Percentiles rank a stretch among this genome's conserved stretches.
phyloP scores from a whole-genome alignment of 176 grass and related monocot genomes.

The Alopecurus myosuroides region DNA sequence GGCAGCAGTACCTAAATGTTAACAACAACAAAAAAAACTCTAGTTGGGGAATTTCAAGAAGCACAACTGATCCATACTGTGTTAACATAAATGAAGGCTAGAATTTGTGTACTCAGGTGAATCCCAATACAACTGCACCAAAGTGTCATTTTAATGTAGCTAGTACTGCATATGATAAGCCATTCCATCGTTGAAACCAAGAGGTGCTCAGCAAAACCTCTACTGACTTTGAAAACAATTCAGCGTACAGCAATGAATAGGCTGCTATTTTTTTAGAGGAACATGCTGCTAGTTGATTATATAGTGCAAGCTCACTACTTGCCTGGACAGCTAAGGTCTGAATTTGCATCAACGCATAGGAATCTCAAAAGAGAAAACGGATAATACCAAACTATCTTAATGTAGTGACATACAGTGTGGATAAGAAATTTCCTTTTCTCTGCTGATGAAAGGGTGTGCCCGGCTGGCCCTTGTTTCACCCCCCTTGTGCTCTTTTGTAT shows the following conservation, averaged over 20 bases:
- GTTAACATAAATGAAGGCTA: background rate
- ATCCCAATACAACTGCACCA: background rate
- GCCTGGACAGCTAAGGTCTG: background rate
- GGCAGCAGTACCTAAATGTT: background rate
- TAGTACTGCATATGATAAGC: background rate
- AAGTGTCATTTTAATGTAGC: background rate
- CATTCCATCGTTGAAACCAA: background rate
- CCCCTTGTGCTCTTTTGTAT: slow-evolving; percentile 37
- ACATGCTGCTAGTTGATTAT: background rate
- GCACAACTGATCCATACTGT: background rate
- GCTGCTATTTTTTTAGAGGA: background rate
- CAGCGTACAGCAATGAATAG: background rate
- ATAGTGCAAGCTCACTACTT: background rate
- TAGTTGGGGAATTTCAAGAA: background rate
- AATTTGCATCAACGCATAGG: background rate
- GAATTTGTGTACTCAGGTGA: slow-evolving; percentile 3
- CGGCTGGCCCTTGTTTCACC: slow-evolving; percentile 31
- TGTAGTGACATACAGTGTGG: slow-evolving; percentile 52
- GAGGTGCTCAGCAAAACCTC: background rate
- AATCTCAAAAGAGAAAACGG: background rate
- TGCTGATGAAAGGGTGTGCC: slow-evolving; percentile 47
- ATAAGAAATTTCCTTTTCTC: slow-evolving; percentile 85
- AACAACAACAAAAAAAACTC: background rate
- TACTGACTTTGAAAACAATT: background rate
- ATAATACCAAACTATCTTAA: slow-evolving; percentile 3